These are phyloP conservation scores for Boletus coccyginus DNA, from an alignment of 768 basidiomycete genomes.

Conservation along the genomic window DNA sequence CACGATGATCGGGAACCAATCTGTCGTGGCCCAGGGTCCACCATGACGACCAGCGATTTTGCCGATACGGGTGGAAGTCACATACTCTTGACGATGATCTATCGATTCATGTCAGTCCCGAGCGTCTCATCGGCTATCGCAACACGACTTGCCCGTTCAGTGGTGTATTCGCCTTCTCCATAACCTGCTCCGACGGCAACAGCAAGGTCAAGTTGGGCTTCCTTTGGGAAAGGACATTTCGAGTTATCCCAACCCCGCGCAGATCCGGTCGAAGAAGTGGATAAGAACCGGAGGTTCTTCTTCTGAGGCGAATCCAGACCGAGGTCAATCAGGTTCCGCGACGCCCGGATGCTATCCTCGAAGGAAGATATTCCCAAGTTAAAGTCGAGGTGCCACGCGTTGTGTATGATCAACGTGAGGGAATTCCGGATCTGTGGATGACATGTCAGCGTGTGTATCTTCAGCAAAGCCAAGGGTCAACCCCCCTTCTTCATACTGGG, in stretches of 20 bases:
- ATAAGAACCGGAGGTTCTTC: conserved; percentile 33
- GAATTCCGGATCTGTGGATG: conserved; percentile 29
- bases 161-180: conserved; percentile 44
- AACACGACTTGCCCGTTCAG: conserved; percentile 33
- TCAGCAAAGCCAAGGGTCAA: background rate
- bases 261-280: conserved; percentile 40
- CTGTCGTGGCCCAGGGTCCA: conserved; percentile 43
- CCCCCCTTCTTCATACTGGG: conserved; percentile 18
- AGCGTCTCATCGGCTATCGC: background rate
- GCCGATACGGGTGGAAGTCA: conserved; percentile 42
- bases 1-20: conserved; percentile 47
- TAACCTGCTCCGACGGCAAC: conserved; percentile 43
- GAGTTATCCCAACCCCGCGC: conserved; percentile 30
- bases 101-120: background rate
- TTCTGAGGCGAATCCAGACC: conserved; percentile 28
- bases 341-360: conserved; percentile 38
- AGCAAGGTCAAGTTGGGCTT: conserved; percentile 28
- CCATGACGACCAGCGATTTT: conserved; percentile 42
- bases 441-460: background rate
- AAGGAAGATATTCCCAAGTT: conserved; percentile 41
- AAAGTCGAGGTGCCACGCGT: conserved; percentile 46
- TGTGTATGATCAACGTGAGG: conserved; percentile 39
- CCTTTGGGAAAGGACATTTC: conserved; percentile 36
- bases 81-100: conserved; percentile 39
- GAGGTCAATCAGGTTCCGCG: conserved; percentile 36